These are phyloP conservation scores for Globisporangium apiculatum DNA, from an alignment of 352 stramenopile species.

Conservation along the genomic window DNA sequence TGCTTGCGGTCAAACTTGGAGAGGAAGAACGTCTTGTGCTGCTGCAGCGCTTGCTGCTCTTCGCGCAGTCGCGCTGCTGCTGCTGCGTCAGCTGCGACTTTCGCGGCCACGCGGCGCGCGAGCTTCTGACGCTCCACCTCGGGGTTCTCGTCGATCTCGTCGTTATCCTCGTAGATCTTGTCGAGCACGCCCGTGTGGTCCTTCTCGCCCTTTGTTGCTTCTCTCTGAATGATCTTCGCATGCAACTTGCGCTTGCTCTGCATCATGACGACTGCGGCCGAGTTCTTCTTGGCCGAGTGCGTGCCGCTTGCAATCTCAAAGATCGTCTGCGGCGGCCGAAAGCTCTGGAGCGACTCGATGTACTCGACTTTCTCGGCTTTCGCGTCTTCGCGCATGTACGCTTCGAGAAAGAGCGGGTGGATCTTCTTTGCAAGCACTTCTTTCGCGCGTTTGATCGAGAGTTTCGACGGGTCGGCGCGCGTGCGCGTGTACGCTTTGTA, in stretches of 20 bases:
- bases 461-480: slow-evolving; percentile 92
- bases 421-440: slow-evolving; percentile 87
- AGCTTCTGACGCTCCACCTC: slow-evolving; percentile 22
- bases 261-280: slow-evolving; percentile 80
- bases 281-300: slow-evolving; percentile 72
- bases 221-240: slow-evolving; percentile 77
- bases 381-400: slow-evolving; percentile 79
- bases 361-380: slow-evolving; percentile 86
- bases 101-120: slow-evolving; percentile 4
- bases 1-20: slow-evolving; percentile 94
- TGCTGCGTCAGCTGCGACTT: slow-evolving; percentile 6
- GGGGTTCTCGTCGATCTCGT: slow-evolving; percentile 14
- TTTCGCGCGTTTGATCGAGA: slow-evolving; percentile 94
- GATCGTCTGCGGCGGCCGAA: slow-evolving; percentile 94
- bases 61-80: slow-evolving; percentile 2
- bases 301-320: slow-evolving; percentile 92
- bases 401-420: slow-evolving; percentile 89
- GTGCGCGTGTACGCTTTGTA: slow-evolving; percentile 98
- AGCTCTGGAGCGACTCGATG: slow-evolving; percentile 88
- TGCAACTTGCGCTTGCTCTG: slow-evolving; percentile 81
- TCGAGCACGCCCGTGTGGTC: slow-evolving; percentile 19
- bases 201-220: slow-evolving; percentile 44
- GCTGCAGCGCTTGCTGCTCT: slow-evolving; percentile 10
- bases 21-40: slow-evolving; percentile 81
- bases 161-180: slow-evolving; percentile 29